Evolutionary conservation across 768 basidiomycete genomes (phyloP), one percentile per base, ranked within the genome.

Genomic region (Megacollybia marginata): DNA sequence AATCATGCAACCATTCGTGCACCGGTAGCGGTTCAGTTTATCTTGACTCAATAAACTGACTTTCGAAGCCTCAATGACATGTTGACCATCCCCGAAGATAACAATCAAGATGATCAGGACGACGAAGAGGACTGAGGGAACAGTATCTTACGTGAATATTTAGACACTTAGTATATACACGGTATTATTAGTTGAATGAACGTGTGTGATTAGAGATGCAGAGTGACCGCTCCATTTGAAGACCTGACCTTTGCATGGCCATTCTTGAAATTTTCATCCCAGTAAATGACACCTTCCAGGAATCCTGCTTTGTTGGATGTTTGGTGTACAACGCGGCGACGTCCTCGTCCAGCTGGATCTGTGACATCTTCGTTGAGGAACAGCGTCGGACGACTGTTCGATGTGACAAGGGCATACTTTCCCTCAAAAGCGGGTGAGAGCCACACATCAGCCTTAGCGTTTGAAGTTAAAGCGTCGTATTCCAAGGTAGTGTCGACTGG

Each of bases 1-100:
- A 19, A 70, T 88, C 1, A 70, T 85, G 58, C 70, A 70, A 46
- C 92, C 92, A 0, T 83, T 96, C 50, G 86, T 93, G 2, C 87
- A 88, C 58, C 84, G 82, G 88, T 86, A 52, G 23, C 23, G 54
- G 78, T 62, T 1, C 6, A 38, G 54, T 46, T 54, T 54, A 44
- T 49, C 51, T 49, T 36, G 5, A 44, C 8, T 2, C 43, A 28
- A 40, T 44, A 31, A 15, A 13, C 15, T 38, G 33, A 18, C 44
- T 20, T 31, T 33, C 48, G 16, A 48, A 79, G 78, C 52, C 55
- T 80, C 42, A 78, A 79, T 51, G 74, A 75, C 49, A 65, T 78
- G 68, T 71, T 78, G 63, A 76, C 74, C 3, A 49, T 77, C 9
- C 69, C 53, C 54, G 47, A 45, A n/a, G 13, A 38, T 44, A 38